Evolutionary conservation across 2,329 filamentous ascomycete species (phyloP), one percentile per base, ranked within the genome.

Genomic region (Nannizziopsis arthrosporioides): DNA sequence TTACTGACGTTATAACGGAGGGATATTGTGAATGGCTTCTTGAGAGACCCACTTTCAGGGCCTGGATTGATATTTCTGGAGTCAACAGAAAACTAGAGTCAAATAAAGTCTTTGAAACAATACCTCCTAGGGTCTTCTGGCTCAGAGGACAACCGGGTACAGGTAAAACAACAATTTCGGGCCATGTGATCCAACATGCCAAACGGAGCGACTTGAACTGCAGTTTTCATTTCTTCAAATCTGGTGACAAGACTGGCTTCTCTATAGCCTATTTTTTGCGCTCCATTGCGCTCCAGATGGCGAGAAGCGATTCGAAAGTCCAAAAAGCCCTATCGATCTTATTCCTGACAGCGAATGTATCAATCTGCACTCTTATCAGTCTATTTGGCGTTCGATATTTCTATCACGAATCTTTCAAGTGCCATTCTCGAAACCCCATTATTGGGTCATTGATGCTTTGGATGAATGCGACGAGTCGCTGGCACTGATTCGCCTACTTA

Each of bases 371-470:
- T 57, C 64, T 37, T 48, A 55, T 17, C 53, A 52, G 8, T 42
- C 52, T 1, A 44, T 63, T 1, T 64, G 62, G 62, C 48, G 60
- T 1, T 56, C 53, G 8, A 1, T 67, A 0, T 58, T 57, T 10
- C 18, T 56, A 1, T 43, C 53, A 1, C 56, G 53, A 0, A 55
- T 65, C 2, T 48, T 59, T 3, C 59, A 59, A 22, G 14, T 51
- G 1, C 52, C 42, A 15, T 48, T 60, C 1, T 51, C 47, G 11
- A 48, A 30, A 10, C 54, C 56, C 0, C 61, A 64, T 22, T 61
- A 58, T 42, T 65, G 61, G 61, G 52, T 64, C 2, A 59, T 66
- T 17, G 63, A 66, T 36, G 59, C 59, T 1, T 32, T 66, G 11
- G 63, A 64, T 32, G 63, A 65, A 32, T 62, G 60, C 47, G 56